These are phyloP conservation scores for Yamadazyma siamensis DNA, from an alignment of 1,139 yeast species.

Conservation along the genomic window DNA sequence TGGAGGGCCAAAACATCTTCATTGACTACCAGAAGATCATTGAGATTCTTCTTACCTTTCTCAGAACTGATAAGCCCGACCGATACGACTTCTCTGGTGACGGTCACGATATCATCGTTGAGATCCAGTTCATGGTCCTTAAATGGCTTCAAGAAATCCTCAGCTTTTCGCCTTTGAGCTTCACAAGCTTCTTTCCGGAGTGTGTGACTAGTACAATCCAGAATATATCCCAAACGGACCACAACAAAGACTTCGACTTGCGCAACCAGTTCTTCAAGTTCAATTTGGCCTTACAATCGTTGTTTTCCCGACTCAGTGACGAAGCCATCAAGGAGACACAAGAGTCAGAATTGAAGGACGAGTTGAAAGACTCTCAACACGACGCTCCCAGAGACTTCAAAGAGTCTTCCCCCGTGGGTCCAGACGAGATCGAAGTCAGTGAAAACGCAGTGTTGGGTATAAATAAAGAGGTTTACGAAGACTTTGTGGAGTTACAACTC, in stretches of 20 bases:
- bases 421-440: constrained; percentile 9
- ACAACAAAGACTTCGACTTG: constrained; percentile 37
- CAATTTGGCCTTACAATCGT: constrained; percentile 32
- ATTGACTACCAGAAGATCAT: constrained; percentile 80
- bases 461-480: constrained; percentile 38
- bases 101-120: constrained; percentile 53
- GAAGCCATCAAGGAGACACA: constrained; percentile 5
- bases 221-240: constrained; percentile 36
- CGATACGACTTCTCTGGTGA: constrained; percentile 33
- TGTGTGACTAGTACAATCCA: constrained; percentile 38
- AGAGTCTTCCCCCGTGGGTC: constrained; percentile 1
- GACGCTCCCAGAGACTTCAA: not conserved
- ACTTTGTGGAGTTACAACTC: constrained; percentile 38
- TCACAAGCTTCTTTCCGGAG: constrained; percentile 56
- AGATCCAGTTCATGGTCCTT: constrained; percentile 75
- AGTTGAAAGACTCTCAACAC: constrained; percentile 3
- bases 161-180: constrained; percentile 71
- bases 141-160: constrained; percentile 81
- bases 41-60: constrained; percentile 72
- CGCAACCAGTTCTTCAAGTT: constrained; percentile 36
- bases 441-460: constrained; percentile 28
- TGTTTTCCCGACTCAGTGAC: constrained; percentile 30
- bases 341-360: constrained; percentile 2
- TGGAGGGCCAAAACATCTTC: constrained; percentile 84
- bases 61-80: constrained; percentile 38